These are phyloP conservation scores for Phlegmacium glaucopus DNA, from an alignment of 768 basidiomycete genomes.

Conservation along the genomic window DNA sequence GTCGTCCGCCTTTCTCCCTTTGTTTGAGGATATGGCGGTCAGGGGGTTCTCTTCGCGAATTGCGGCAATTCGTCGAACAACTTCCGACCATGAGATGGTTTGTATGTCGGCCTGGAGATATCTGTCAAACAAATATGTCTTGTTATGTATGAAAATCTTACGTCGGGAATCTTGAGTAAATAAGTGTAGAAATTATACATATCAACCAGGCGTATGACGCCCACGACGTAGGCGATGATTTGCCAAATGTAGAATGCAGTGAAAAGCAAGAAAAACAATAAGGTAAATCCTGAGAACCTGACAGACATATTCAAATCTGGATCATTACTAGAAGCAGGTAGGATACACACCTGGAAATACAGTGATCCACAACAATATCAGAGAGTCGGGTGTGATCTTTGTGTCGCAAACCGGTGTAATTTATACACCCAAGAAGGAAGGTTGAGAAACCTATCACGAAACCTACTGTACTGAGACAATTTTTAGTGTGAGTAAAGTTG, in stretches of 20 bases:
- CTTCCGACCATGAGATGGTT: slow-evolving; percentile 94
- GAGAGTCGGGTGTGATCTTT: slow-evolving; percentile 67
- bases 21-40: slow-evolving; percentile 76
- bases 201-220: slow-evolving; percentile 76
- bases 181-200: slow-evolving; percentile 98
- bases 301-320: slow-evolving; percentile 1
- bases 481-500: slow-evolving; percentile 4
- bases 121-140: slow-evolving; percentile 3
- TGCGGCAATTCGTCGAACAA: slow-evolving; percentile 84
- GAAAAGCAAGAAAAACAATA: slow-evolving; percentile 83
- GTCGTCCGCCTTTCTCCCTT: slow-evolving; percentile 46
- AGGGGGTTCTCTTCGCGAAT: slow-evolving; percentile 93
- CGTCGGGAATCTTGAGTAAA: slow-evolving; percentile 92
- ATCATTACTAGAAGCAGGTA: neutral
- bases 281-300: slow-evolving; percentile 82
- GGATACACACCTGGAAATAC: slow-evolving; percentile 71
- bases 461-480: slow-evolving; percentile 77
- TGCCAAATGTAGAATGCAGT: slow-evolving; percentile 89
- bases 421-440: slow-evolving; percentile 91
- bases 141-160: slow-evolving; percentile 29
- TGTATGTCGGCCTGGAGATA: slow-evolving; percentile 83
- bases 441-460: slow-evolving; percentile 99
- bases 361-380: slow-evolving; percentile 79
- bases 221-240: slow-evolving; percentile 72
- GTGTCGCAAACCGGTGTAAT: slow-evolving; percentile 77